Percentiles rank a stretch among this genome's conserved stretches.
These are phyloP conservation scores for Pseudonitzschia pungens DNA, from an alignment of 108 stramenopile genomes.

Conservation along the genomic window DNA sequence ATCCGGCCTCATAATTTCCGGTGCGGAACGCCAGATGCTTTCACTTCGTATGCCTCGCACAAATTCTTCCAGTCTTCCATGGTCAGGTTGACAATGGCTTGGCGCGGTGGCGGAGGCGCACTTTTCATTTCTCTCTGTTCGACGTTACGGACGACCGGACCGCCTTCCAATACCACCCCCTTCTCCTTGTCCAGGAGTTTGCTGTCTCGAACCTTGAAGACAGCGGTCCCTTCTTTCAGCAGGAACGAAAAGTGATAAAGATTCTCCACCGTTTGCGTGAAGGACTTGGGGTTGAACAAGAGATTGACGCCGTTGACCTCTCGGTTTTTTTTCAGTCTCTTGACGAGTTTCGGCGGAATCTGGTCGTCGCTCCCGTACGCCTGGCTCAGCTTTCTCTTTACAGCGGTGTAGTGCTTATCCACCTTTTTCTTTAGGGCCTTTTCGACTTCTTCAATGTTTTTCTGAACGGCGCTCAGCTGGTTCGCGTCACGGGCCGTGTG, in stretches of 20 bases:
- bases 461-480: slow-evolving; percentile 68
- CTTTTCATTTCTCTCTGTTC: background rate
- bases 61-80: slow-evolving; percentile 79
- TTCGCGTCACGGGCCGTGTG: slow-evolving; percentile 51
- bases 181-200: slow-evolving; percentile 9
- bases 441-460: slow-evolving; percentile 50
- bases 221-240: slow-evolving; percentile 62
- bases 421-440: slow-evolving; percentile 39
- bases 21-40: slow-evolving; percentile 62
- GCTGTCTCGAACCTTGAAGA: background rate
- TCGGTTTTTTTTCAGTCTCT: slow-evolving; percentile 33
- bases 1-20: slow-evolving; percentile 25
- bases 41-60: slow-evolving; percentile 56
- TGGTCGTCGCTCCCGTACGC: slow-evolving; percentile 11
- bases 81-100: slow-evolving; percentile 73
- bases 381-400: slow-evolving; percentile 24
- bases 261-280: slow-evolving; percentile 91
- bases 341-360: slow-evolving; percentile 9
- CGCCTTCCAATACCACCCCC: slow-evolving; percentile 12
- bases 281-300: slow-evolving; percentile 81
- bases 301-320: slow-evolving; percentile 39
- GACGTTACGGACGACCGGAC: slow-evolving; percentile 24
- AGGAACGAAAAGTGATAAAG: slow-evolving; percentile 82
- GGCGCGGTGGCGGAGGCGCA: slow-evolving; percentile 31
- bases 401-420: slow-evolving; percentile 19